These are phyloP conservation scores for Ophiostoma quercus DNA, from an alignment of 2,329 filamentous ascomycete genomes.

Conservation along the genomic window DNA sequence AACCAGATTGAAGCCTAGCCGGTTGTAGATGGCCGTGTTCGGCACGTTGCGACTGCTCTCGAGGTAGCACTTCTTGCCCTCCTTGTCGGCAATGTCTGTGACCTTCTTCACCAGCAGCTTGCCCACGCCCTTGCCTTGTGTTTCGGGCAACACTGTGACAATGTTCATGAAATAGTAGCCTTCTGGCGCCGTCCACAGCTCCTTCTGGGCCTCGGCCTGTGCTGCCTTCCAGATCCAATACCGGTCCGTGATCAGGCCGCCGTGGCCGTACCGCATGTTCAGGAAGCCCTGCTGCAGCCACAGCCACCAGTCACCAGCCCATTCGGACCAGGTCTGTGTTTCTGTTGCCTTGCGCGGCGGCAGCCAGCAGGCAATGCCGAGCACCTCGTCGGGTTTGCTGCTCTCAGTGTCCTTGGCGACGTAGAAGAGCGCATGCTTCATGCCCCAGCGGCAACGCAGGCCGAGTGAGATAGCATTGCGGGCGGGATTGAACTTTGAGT, in stretches of 20 bases:
- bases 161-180: conserved; percentile 17
- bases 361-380: conserved; percentile 16
- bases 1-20: conserved; percentile 8
- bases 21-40: conserved; percentile 14
- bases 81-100: conserved; percentile 13
- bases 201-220: conserved; percentile 3
- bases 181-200: conserved; percentile 10
- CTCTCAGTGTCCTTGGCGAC: conserved; percentile 6
- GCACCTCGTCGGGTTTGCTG: conserved; percentile 10
- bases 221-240: conserved; percentile 17
- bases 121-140: conserved; percentile 12
- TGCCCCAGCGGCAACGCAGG: conserved; percentile 15
- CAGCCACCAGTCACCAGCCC: conserved; percentile 17
- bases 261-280: conserved; percentile 15
- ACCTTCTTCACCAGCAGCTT: conserved; percentile 12
- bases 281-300: conserved; percentile 16
- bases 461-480: conserved; percentile 15
- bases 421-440: conserved; percentile 15
- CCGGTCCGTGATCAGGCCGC: background rate
- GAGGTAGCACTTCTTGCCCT: conserved; percentile 11
- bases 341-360: conserved; percentile 3
- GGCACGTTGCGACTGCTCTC: conserved; percentile 8
- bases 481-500: background rate
- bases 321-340: conserved; percentile 8
- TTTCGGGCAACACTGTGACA: conserved; percentile 15